A percentile compares a stretch with the other conserved stretches of the same genome.
Conservation (phyloP, 1,139 yeast species). For the Candida frijolesensis region DNA sequence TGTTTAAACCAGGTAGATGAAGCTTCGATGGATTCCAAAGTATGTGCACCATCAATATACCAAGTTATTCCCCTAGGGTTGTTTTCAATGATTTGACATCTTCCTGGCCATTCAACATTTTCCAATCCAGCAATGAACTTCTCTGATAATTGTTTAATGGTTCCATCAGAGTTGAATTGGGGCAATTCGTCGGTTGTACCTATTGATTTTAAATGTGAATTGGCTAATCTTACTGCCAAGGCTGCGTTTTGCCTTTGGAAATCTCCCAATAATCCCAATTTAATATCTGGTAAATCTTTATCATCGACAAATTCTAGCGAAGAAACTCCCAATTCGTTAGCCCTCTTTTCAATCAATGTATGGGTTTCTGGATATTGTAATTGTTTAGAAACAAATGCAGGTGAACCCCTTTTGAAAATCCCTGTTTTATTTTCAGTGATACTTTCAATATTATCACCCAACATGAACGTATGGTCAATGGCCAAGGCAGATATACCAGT, state of each 20-base stretch:
- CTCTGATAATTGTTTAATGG: slow-evolving; percentile 47
- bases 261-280: slow-evolving; percentile 82
- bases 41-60: slow-evolving; percentile 96
- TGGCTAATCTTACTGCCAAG: slow-evolving; percentile 75
- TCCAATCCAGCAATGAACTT: slow-evolving; percentile 67
- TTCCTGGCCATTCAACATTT: slow-evolving; percentile 85
- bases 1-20: slow-evolving; percentile 78
- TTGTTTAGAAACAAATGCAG: slow-evolving; percentile 69
- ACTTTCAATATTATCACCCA: slow-evolving; percentile 85
- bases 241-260: slow-evolving; percentile 89
- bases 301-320: slow-evolving; percentile 51
- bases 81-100: slow-evolving; percentile 74
- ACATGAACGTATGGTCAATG: slow-evolving; percentile 86
- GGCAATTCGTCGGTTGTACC: slow-evolving; percentile 37
- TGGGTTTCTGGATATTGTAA: slow-evolving; percentile 55
- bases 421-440: slow-evolving; percentile 98
- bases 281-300: slow-evolving; percentile 32
- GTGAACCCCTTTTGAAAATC: slow-evolving; percentile 69
- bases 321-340: slow-evolving; percentile 59
- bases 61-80: slow-evolving; percentile 56
- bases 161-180: slow-evolving; percentile 21
- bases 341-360: slow-evolving; percentile 58
- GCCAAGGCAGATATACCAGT: slow-evolving; percentile 89
- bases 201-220: slow-evolving; percentile 57
- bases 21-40: slow-evolving; percentile 79